Percentiles rank a stretch among this genome's conserved stretches.
phyloP scores from a whole-genome alignment of 2,329 filamentous ascomycete species.

The Paraphoma chrysanthemicola region DNA sequence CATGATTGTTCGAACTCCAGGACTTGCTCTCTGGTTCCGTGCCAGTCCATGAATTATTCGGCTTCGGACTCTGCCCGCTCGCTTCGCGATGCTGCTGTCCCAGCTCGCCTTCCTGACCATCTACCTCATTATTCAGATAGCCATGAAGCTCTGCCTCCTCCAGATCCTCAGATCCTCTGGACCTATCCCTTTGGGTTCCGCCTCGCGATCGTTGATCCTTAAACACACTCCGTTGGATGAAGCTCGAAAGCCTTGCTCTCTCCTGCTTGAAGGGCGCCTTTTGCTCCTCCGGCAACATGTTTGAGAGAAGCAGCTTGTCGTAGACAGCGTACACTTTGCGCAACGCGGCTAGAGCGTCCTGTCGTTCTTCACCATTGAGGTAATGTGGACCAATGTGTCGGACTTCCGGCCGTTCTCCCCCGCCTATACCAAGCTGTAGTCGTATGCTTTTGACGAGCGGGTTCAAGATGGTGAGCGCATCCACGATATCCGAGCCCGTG shows the following conservation, averaged over 20 bases:
- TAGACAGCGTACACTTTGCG: slow-evolving; percentile 38
- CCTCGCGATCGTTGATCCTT: slow-evolving; percentile 3
- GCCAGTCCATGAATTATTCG: slow-evolving; percentile 18
- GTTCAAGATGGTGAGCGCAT: slow-evolving; percentile 35
- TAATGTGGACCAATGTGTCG: slow-evolving; percentile 14
- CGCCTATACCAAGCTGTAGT: slow-evolving; percentile 39
- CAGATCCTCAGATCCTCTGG: neutral
- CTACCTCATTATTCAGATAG: slow-evolving; percentile 11
- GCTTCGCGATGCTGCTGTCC: slow-evolving; percentile 5
- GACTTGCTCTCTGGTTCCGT: slow-evolving; percentile 18
- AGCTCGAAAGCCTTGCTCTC: slow-evolving; percentile 33
- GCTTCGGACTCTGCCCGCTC: neutral
- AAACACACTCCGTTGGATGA: slow-evolving; percentile 30
- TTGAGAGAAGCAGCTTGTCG: slow-evolving; percentile 37
- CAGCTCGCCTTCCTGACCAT: slow-evolving; percentile 4
- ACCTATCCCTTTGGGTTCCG: slow-evolving; percentile 2
- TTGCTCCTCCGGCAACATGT: slow-evolving; percentile 38
- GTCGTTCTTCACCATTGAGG: slow-evolving; percentile 23
- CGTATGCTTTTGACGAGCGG: slow-evolving; percentile 35
- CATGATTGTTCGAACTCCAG: slow-evolving; percentile 10
- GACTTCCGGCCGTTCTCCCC: slow-evolving; percentile 2
- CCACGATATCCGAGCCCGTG: slow-evolving; percentile 36
- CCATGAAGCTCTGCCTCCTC: slow-evolving; percentile 20
- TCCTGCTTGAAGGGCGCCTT: slow-evolving; percentile 35
- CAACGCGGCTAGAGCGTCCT: slow-evolving; percentile 36